These are phyloP conservation scores for Cladorrhinum samala DNA, from an alignment of 495 filamentous ascomycete genomes.

Conservation along the genomic window DNA sequence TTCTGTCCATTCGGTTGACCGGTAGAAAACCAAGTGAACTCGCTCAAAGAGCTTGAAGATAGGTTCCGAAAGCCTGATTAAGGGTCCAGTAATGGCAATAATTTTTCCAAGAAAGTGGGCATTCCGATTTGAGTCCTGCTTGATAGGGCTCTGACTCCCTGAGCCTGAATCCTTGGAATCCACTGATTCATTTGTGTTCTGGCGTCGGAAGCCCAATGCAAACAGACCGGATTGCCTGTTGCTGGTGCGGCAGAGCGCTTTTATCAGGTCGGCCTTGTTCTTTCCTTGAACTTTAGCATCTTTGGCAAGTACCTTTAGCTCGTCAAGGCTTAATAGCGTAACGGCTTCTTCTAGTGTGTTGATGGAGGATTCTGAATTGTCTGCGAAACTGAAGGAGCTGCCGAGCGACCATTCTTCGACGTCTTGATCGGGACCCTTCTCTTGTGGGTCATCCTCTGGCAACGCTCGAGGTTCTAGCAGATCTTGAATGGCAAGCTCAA, in stretches of 20 bases:
- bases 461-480: conserved; percentile 34
- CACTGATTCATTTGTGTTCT: conserved; percentile 41
- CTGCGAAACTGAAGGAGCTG: conserved; percentile 66
- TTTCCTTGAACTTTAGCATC: conserved; percentile 83
- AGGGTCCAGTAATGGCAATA: conserved; percentile 69
- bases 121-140: conserved; percentile 35
- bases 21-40: conserved; percentile 91
- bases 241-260: conserved; percentile 63
- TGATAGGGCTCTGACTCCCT: conserved; percentile 8
- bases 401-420: conserved; percentile 45
- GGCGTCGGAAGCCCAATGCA: conserved; percentile 51
- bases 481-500: conserved; percentile 54
- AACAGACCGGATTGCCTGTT: conserved; percentile 65
- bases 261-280: conserved; percentile 76
- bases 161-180: conserved; percentile 14
- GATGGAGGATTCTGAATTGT: conserved; percentile 64
- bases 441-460: not conserved
- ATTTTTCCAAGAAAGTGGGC: conserved; percentile 59
- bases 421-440: not conserved
- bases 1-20: conserved; percentile 95
- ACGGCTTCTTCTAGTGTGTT: conserved; percentile 80
- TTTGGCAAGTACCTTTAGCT: conserved; percentile 78
- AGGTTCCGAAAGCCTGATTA: conserved; percentile 69
- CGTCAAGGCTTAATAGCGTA: conserved; percentile 72
- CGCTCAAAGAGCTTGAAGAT: conserved; percentile 84